These are phyloP conservation scores for Rhizophlyctis rosea DNA, from an alignment of 192 early-diverging fungal genomes.

Conservation along the genomic window DNA sequence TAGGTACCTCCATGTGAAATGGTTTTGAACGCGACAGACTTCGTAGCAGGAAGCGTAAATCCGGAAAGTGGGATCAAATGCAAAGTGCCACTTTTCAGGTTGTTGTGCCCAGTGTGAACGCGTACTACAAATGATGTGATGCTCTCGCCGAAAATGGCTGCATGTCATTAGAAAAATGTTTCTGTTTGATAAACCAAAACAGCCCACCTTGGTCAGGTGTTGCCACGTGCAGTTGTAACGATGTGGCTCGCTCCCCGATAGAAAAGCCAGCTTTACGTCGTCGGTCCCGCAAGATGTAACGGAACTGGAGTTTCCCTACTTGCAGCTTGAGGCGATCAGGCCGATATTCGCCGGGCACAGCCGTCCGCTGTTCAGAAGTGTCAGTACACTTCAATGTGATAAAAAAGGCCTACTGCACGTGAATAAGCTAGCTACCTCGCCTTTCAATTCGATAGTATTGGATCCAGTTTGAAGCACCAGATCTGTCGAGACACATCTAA, in stretches of 20 bases:
- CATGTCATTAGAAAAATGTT: not conserved
- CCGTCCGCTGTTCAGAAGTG: slow-evolving; percentile 16
- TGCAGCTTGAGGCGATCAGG: slow-evolving; percentile 49
- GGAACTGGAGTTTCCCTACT: slow-evolving; percentile 52
- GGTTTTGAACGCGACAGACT: slow-evolving; percentile 11
- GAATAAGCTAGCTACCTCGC: not conserved
- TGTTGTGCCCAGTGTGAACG: slow-evolving; percentile 4
- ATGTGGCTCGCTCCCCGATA: slow-evolving; percentile 28
- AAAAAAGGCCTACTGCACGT: slow-evolving; percentile 21
- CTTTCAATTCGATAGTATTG: slow-evolving; percentile 2
- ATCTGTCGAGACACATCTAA: slow-evolving; percentile 51
- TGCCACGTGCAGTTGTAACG: slow-evolving; percentile 10
- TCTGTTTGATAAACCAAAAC: not conserved
- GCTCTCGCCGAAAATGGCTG: slow-evolving; percentile 5
- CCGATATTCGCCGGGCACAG: slow-evolving; percentile 60
- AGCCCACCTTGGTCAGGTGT: slow-evolving; percentile 27
- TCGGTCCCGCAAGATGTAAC: slow-evolving; percentile 31
- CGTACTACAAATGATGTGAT: not conserved
- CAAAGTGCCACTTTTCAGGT: slow-evolving; percentile 9
- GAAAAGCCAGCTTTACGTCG: slow-evolving; percentile 43
- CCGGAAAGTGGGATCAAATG: not conserved
- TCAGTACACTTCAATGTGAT: not conserved
- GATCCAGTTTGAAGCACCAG: not conserved
- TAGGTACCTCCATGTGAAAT: slow-evolving; percentile 8
- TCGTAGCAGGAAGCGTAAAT: slow-evolving; percentile 8